Percentiles rank a stretch among this genome's conserved stretches.
phyloP scores from a whole-genome alignment of 139 green algal genomes.

The Chlamydomonas incerta region DNA sequence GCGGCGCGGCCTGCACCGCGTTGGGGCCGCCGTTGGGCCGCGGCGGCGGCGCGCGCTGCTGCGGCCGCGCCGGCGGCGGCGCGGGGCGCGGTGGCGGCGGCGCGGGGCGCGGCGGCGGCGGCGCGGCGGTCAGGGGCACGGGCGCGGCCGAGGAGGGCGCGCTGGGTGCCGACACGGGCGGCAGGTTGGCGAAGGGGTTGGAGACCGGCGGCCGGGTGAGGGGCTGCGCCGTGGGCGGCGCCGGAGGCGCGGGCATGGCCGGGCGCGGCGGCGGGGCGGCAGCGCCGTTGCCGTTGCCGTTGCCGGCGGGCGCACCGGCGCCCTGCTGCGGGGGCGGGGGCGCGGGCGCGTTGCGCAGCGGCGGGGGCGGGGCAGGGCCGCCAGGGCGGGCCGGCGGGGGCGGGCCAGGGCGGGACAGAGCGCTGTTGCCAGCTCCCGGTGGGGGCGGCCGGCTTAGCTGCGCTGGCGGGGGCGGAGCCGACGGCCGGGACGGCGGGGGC shows the following conservation, averaged over 20 bases:
- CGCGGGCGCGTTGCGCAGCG: too few species aligned
- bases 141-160: background rate
- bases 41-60: background rate
- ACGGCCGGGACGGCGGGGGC: background rate
- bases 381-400: too few species aligned
- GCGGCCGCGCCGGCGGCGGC: background rate
- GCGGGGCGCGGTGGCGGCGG: background rate
- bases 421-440: background rate
- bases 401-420: too few species aligned
- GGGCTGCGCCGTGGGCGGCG: background rate
- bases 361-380: too few species aligned
- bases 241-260: background rate
- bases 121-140: background rate
- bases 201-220: background rate
- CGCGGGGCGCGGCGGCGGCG: background rate
- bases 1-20: too few species aligned
- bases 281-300: background rate
- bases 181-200: conserved; percentile 37
- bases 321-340: too few species aligned
- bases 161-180: background rate
- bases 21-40: background rate
- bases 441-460: background rate
- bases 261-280: background rate
- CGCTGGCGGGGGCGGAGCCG: background rate
- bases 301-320: too few species aligned